Evolutionary conservation across 306 rosid genomes (phyloP).

Genomic region (Quercus glauca): DNA sequence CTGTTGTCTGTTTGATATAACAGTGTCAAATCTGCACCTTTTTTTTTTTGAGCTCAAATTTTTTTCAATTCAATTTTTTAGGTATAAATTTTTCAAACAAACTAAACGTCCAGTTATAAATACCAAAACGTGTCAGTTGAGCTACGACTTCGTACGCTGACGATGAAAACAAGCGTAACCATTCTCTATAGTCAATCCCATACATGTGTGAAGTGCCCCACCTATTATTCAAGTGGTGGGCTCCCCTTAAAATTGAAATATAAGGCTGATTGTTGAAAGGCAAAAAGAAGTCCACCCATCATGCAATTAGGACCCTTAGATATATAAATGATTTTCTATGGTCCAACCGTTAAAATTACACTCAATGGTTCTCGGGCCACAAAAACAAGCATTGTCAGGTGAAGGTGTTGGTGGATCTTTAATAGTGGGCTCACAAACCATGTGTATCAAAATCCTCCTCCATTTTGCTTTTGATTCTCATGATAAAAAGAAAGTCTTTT

Average conservation of each 20-base stretch:
- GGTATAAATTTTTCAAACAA: no score
- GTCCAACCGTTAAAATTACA: background rate
- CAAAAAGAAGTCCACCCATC: constrained; percentile 2
- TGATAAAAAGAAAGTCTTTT: background rate
- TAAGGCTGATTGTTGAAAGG: background rate
- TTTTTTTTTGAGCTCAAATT: no score
- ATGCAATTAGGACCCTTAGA: constrained; percentile 8
- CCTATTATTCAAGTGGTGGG: background rate
- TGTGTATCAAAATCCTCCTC: background rate
- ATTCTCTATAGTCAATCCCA: no score
- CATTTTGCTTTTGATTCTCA: background rate
- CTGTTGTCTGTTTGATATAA: no score
- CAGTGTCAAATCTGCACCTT: no score
- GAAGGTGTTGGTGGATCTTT: background rate
- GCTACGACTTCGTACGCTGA: no score
- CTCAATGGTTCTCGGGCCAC: constrained; percentile 7
- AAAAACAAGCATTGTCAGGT: background rate
- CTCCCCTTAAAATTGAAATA: background rate
- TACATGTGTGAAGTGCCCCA: no score
- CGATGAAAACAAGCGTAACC: no score
- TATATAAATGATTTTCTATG: constrained; percentile 14
- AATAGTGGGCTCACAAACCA: background rate
- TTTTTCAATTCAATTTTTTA: no score
- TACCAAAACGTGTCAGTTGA: no score
- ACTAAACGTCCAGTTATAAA: fast-evolving